These are phyloP conservation scores for Epichloe sibirici DNA, from an alignment of 2,329 filamentous ascomycete species.

Conservation along the genomic window DNA sequence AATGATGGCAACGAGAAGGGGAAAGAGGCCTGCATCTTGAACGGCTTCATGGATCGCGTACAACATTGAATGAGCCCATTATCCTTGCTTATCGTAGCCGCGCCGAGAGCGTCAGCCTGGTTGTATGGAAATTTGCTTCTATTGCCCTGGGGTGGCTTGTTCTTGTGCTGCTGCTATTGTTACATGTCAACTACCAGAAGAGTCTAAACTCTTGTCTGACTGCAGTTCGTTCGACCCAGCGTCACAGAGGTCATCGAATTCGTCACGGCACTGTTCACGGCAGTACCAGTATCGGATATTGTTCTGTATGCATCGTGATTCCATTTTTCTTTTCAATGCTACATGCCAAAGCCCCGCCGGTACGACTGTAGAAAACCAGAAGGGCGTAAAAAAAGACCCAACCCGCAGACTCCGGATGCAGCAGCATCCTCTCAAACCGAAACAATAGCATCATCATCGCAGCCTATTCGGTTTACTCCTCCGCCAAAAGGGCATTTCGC, in stretches of 20 bases:
- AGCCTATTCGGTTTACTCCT: constrained; percentile 41
- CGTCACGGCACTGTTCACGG: not conserved
- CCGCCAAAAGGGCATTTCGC: constrained; percentile 73
- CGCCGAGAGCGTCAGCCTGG: too few species aligned
- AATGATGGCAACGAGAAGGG: too few species aligned
- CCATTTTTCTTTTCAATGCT: constrained; percentile 39
- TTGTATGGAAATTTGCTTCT: too few species aligned
- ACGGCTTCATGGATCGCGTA: too few species aligned
- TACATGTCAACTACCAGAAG: too few species aligned
- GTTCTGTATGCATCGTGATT: constrained; percentile 32
- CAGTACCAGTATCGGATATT: not conserved
- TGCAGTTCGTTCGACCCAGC: not conserved
- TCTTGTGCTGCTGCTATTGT: too few species aligned
- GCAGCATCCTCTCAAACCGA: constrained; percentile 42
- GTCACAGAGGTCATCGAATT: not conserved
- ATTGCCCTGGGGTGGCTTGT: too few species aligned
- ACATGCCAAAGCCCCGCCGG: constrained; percentile 43
- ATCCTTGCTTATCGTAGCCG: too few species aligned
- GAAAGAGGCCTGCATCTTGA: too few species aligned
- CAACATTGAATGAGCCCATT: too few species aligned
- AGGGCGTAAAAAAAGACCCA: constrained; percentile 38
- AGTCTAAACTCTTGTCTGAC: too few species aligned
- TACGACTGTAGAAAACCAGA: constrained; percentile 35
- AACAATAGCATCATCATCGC: constrained; percentile 22
- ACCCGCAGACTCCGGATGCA: constrained; percentile 50